Evolutionary conservation across 768 basidiomycete species (phyloP).

Genomic region (Mycena metata): DNA sequence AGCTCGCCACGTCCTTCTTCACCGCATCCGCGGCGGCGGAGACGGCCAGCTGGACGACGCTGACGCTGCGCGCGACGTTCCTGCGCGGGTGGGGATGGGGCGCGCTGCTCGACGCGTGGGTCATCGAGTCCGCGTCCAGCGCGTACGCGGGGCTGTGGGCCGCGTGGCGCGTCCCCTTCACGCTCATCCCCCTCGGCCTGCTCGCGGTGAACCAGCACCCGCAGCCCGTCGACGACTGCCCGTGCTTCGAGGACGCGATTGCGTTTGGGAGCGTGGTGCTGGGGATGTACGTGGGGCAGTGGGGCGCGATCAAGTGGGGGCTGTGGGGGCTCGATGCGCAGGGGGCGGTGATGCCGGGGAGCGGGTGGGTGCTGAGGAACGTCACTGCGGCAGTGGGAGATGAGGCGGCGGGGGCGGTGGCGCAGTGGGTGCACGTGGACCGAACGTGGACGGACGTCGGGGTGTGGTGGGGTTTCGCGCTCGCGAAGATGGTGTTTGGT

Average conservation of each 20-base stretch:
- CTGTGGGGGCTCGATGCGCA: slow-evolving; percentile 45
- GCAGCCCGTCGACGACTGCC: slow-evolving; percentile 96
- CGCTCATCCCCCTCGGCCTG: slow-evolving; percentile 72
- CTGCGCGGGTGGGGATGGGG: slow-evolving; percentile 42
- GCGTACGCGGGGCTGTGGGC: background rate
- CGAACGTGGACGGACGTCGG: slow-evolving; percentile 57
- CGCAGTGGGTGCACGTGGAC: slow-evolving; percentile 5
- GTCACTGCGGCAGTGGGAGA: slow-evolving; percentile 28
- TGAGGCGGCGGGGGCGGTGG: too few relatives aligned
- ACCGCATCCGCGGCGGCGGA: background rate
- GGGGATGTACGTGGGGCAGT: slow-evolving; percentile 78
- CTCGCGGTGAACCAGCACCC: slow-evolving; percentile 91
- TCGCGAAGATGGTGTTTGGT: slow-evolving; percentile 63
- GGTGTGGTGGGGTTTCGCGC: slow-evolving; percentile 63
- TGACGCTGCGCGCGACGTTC: slow-evolving; percentile 9
- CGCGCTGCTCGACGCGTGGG: slow-evolving; percentile 52
- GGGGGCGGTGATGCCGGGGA: slow-evolving; percentile 68
- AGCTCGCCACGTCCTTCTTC: slow-evolving; percentile 39
- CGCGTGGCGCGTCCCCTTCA: slow-evolving; percentile 61
- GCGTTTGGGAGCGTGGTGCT: slow-evolving; percentile 89
- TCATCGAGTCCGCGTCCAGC: slow-evolving; percentile 40
- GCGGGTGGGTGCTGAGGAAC: slow-evolving; percentile 54
- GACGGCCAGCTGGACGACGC: too few relatives aligned
- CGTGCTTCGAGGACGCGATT: slow-evolving; percentile 98
- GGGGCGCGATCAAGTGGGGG: slow-evolving; percentile 67